Conservation (phyloP, 345 rosid species). For the Linum trigynum region DNA sequence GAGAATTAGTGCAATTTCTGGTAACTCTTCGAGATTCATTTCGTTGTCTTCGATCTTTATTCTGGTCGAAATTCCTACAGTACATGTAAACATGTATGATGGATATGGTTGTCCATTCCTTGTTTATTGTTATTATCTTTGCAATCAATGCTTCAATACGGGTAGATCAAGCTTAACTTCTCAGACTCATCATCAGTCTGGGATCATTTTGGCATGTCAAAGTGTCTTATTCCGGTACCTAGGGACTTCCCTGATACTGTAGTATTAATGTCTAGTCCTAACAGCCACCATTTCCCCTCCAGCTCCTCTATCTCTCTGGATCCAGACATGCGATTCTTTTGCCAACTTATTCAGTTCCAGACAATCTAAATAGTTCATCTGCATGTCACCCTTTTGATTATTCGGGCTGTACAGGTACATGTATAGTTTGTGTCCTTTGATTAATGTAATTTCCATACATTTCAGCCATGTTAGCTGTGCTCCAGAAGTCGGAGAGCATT, state of each 20-base stretch:
- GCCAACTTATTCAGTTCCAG: background rate
- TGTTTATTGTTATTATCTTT: too few relatives aligned
- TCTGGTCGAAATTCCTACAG: background rate
- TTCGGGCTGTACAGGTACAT: background rate
- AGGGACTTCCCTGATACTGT: background rate
- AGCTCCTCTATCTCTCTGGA: background rate
- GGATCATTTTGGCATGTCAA: too few relatives aligned
- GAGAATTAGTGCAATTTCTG: slow-evolving; percentile 65
- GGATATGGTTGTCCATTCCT: too few relatives aligned
- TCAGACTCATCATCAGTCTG: too few relatives aligned
- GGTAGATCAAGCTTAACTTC: background rate
- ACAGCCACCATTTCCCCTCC: background rate
- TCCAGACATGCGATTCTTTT: background rate
- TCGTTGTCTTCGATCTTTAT: background rate
- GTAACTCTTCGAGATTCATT: slow-evolving; percentile 20
- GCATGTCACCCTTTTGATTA: background rate
- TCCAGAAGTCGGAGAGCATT: slow-evolving; percentile 35
- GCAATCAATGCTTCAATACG: background rate
- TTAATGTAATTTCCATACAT: background rate
- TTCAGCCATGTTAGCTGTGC: slow-evolving; percentile 52
- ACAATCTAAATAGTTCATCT: background rate
- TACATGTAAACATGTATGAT: too few relatives aligned
- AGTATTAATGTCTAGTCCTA: background rate
- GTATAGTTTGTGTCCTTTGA: background rate
- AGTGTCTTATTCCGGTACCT: background rate